Evolutionary conservation across 768 basidiomycete genomes (phyloP), one percentile per base, ranked within the genome.

Genomic region (Amanita exitialis): DNA sequence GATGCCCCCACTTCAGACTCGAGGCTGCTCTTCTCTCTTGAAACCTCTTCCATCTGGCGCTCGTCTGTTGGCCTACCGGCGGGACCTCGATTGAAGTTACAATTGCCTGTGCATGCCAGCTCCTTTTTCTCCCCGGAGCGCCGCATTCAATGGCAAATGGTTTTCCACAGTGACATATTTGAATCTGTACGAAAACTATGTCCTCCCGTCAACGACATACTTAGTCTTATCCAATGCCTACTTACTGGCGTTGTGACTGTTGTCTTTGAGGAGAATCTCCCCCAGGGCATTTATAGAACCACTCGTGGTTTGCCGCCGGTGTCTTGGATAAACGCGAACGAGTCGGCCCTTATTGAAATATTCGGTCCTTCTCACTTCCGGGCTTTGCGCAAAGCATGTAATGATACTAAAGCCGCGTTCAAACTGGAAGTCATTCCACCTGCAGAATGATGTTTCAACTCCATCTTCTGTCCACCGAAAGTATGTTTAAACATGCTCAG

Each of bases 71-170:
- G 85, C 56, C 74, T 90, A 41, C 87, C 88, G 6, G 83, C 85
- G 38, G 83, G 85, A 50, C 88, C 88, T 52, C 75, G 79, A 59
- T 69, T 86, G 58, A 80, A 74, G 42, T 70, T 90, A 6, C 82
- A 86, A 60, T 75, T 90, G 32, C 88, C 88, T 6, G 73, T 81
- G 52, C 80, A 90, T 56, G 87, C 88, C 35, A 83, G 82, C 36
- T 87, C 88, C 21, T 90, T 91, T 67, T 91, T 90, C 69, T 85
- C 83, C 44, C 86, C 86, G 9, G 86, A 90, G 63, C 72, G 88
- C 57, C 79, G 86, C 53, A 77, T 90, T 42, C 87, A 90, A 62
- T 91, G 89, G 88, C 80, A 90, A 64, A 89, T 90, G 87, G 86
- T 89, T 59, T 91, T 91, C 62, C 87, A 84, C 62, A 79, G 78